These are phyloP conservation scores for Senna siamea DNA, from an alignment of 306 rosid genomes.

Conservation along the genomic window DNA sequence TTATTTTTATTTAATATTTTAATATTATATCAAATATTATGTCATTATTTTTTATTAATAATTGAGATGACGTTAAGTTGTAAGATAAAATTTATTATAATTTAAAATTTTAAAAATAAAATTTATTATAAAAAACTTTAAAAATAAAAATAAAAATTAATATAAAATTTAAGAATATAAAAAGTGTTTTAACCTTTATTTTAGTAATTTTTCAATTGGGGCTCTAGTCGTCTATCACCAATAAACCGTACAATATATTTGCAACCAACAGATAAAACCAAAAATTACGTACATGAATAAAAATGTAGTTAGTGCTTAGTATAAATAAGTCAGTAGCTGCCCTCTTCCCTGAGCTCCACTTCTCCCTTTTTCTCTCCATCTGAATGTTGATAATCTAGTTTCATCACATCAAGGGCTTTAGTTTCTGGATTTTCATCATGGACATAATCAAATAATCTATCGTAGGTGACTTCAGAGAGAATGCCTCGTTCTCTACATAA, in stretches of 20 bases:
- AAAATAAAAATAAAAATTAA: too few relatives aligned
- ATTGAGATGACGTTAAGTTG: too few relatives aligned
- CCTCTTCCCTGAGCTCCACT: slow-evolving; percentile 6
- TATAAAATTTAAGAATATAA: too few relatives aligned
- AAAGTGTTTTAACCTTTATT: too few relatives aligned
- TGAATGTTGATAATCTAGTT: background rate
- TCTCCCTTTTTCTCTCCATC: slow-evolving; percentile 2
- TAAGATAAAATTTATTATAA: too few relatives aligned
- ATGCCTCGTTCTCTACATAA: slow-evolving; percentile 28
- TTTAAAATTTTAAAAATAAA: too few relatives aligned
- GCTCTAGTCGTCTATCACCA: too few relatives aligned
- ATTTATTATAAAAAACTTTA: too few relatives aligned
- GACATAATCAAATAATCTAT: slow-evolving; percentile 33
- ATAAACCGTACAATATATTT: too few relatives aligned
- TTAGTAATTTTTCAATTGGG: background rate
- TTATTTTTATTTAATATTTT: too few relatives aligned
- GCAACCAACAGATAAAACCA: background rate
- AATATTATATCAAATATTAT: too few relatives aligned
- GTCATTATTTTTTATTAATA: too few relatives aligned
- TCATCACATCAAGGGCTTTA: slow-evolving; percentile 25
- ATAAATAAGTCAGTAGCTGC: background rate
- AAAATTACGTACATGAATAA: background rate
- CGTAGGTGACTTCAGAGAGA: slow-evolving; percentile 7
- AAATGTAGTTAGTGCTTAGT: background rate
- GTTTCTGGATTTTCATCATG: slow-evolving; percentile 28